Evolutionary conservation across 805 yeast genomes (phyloP).

Genomic region (Saccharomyces kudriavzevii): DNA sequence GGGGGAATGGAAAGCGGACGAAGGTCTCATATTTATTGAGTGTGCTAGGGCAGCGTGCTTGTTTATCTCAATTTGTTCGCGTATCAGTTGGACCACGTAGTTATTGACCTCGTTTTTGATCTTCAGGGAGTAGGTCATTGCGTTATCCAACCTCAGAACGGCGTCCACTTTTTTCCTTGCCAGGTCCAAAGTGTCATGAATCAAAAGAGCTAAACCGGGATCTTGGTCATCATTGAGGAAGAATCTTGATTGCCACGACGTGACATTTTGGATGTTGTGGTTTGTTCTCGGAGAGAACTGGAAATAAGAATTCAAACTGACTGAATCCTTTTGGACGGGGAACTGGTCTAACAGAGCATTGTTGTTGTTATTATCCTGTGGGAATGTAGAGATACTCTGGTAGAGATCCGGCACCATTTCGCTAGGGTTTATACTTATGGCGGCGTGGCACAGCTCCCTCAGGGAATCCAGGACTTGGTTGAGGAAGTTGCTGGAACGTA

Average conservation of each 20-base stretch:
- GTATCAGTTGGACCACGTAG: constrained; percentile 54
- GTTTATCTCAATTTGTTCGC: constrained; percentile 46
- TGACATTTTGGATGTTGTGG: constrained; percentile 41
- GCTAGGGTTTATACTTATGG: constrained; percentile 66
- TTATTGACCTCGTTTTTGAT: constrained; percentile 72
- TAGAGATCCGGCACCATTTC: constrained; percentile 33
- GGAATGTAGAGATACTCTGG: background rate
- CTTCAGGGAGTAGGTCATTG: constrained; percentile 64
- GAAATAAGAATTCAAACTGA: constrained; percentile 7
- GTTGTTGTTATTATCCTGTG: background rate
- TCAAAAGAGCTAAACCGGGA: constrained; percentile 52
- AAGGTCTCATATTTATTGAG: constrained; percentile 2
- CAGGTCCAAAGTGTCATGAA: constrained; percentile 57
- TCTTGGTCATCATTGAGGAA: constrained; percentile 29
- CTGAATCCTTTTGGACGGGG: background rate
- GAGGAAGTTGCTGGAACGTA: constrained; percentile 9
- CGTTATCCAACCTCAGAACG: constrained; percentile 61
- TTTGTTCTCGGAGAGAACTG: constrained; percentile 56
- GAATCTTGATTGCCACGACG: constrained; percentile 25
- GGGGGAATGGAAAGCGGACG: background rate
- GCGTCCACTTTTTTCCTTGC: constrained; percentile 62
- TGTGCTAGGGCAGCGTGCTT: constrained; percentile 9
- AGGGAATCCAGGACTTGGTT: constrained; percentile 10
- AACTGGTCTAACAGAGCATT: background rate
- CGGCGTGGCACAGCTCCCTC: constrained; percentile 63